phyloP scores from a whole-genome alignment of 352 stramenopile genomes.

The Phytophthora sansomeana region DNA sequence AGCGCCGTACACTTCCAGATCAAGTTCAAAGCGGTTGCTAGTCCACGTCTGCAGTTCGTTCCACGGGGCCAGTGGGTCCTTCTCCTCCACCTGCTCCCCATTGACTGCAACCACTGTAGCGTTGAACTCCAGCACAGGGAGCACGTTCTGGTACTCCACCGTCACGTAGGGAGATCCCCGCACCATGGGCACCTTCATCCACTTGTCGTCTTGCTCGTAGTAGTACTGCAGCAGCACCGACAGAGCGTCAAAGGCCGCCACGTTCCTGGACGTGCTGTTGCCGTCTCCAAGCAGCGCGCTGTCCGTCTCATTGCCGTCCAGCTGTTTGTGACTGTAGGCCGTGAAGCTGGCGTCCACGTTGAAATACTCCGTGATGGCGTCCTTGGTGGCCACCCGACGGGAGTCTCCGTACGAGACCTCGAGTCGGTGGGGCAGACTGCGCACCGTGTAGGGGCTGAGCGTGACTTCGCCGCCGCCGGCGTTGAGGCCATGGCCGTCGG shows the following conservation, averaged over 20 bases:
- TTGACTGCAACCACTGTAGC: slow-evolving; percentile 69
- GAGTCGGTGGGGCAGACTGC: slow-evolving; percentile 67
- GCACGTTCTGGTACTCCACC: slow-evolving; percentile 74
- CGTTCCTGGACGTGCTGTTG: slow-evolving; percentile 68
- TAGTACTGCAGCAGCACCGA: slow-evolving; percentile 75
- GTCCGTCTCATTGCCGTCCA: slow-evolving; percentile 17
- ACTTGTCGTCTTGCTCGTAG: slow-evolving; percentile 49
- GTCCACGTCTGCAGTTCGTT: slow-evolving; percentile 58
- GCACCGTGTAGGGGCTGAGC: slow-evolving; percentile 85
- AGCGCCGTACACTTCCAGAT: slow-evolving; percentile 71
- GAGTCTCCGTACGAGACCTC: slow-evolving; percentile 88
- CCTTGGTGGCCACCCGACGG: slow-evolving; percentile 67
- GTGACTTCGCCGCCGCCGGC: slow-evolving; percentile 77
- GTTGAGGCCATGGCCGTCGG: slow-evolving; percentile 76
- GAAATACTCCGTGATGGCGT: slow-evolving; percentile 83
- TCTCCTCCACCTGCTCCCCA: slow-evolving; percentile 43
- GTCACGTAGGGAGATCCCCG: slow-evolving; percentile 84
- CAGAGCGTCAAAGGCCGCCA: slow-evolving; percentile 75
- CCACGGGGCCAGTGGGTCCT: slow-evolving; percentile 22
- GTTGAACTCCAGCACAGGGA: slow-evolving; percentile 80
- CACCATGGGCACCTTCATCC: slow-evolving; percentile 63
- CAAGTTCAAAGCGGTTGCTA: slow-evolving; percentile 71
- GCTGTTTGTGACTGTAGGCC: slow-evolving; percentile 55
- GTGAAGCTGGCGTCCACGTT: slow-evolving; percentile 79
- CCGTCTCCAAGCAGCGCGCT: slow-evolving; percentile 60